phyloP scores from a whole-genome alignment of 495 filamentous ascomycete species.

The Lophium mytilinum region DNA sequence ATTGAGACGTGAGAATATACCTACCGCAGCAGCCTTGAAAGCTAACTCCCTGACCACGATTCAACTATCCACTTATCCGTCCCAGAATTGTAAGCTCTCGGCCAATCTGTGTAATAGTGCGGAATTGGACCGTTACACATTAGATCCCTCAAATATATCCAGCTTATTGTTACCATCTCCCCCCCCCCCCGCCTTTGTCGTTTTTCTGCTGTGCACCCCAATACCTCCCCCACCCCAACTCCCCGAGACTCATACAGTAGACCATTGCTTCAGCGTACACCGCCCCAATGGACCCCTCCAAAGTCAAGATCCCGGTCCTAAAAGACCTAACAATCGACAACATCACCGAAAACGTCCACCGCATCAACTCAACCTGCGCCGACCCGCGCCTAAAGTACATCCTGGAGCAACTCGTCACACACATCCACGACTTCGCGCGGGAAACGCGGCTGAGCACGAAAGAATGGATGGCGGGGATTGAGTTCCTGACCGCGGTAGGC shows the following conservation, averaged over 20 bases:
- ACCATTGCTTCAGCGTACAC: background rate
- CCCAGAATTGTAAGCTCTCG: too few species aligned
- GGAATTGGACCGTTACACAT: too few species aligned
- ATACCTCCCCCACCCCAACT: background rate
- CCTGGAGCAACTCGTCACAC: constrained; percentile 34
- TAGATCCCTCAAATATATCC: too few species aligned
- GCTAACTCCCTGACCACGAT: too few species aligned
- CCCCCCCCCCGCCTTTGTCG: background rate
- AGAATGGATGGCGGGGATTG: constrained; percentile 36
- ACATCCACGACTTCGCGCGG: constrained; percentile 38
- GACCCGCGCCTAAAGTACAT: constrained; percentile 35
- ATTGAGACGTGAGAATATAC: too few species aligned
- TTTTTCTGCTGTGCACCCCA: background rate
- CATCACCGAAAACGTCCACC: constrained; percentile 39
- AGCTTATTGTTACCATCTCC: background rate
- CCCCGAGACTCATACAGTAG: background rate
- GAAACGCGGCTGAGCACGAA: constrained; percentile 35
- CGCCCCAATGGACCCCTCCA: constrained; percentile 23
- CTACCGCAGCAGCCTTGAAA: too few species aligned
- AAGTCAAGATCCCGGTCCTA: constrained; percentile 27
- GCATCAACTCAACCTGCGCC: constrained; percentile 32
- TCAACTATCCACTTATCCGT: too few species aligned
- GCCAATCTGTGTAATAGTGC: too few species aligned
- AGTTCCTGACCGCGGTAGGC: constrained; percentile 36
- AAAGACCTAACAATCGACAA: constrained; percentile 40